Evolutionary conservation across 2,329 filamentous ascomycete species (phyloP), one percentile per base, ranked within the genome.

Genomic region (Emergomyces pasteurianus): DNA sequence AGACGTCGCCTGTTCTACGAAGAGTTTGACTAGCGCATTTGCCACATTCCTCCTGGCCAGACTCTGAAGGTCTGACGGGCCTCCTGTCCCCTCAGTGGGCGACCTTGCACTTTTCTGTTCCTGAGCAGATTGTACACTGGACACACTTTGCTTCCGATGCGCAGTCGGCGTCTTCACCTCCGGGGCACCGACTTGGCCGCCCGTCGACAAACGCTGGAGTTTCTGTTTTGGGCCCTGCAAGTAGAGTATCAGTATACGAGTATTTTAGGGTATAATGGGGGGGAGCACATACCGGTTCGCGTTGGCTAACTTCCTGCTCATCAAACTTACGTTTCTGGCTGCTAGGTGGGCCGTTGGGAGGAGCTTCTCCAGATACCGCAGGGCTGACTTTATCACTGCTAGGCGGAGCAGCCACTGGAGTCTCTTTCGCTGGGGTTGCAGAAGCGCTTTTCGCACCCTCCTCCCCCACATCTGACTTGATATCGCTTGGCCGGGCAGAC

Each of bases 1-100:
- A 42, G 79, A 74, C n/a, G 81, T 79, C 61, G 95, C 81, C 61
- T 87, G 81, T 59, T 85, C 80, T 49, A 79, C 74, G 49, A 96
- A 83, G 18, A 85, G 83, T 66, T 88, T 90, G 66, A 84, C 80
- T 36, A 97, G 74, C 26, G 85, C 84, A 65, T 84, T 85, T 9
- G 89, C 90, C 18, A 85, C 82, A 38, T 83, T 84, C 68, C 85
- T 86, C 64, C 92, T 86, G 42, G 79, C 71, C 14, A 84, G 80
- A 23, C 85, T 83, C 1, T 90, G 80, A 40, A 86, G 76, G 23
- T 81, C 74, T 16, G 36, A 31, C 21, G 47, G 46, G 26, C 71
- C 70, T 55, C 67, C 70, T 23, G 71, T 67, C 43, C 73, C 66
- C 36, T 72, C 70, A 36, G 70, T 65, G 42, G 72, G 67, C 47